Evolutionary conservation across 2,329 filamentous ascomycete genomes (phyloP).

Genomic region (Cytospora schulzeri): DNA sequence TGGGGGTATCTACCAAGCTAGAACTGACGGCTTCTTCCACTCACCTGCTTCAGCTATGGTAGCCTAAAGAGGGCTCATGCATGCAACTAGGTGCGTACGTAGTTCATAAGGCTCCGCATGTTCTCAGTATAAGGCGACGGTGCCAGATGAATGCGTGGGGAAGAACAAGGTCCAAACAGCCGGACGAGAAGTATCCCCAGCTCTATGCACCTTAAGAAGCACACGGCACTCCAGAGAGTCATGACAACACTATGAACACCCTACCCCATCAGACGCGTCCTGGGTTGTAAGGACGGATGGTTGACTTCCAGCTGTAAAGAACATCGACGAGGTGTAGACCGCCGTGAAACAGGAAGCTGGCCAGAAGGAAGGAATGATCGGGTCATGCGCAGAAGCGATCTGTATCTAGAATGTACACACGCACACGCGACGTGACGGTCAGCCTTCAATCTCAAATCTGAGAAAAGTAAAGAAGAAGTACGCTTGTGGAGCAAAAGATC

Average conservation of each 20-base stretch:
- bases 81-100: background rate
- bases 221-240: too few species aligned
- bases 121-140: background rate
- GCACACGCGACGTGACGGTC: conserved; percentile 1
- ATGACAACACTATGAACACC: too few species aligned
- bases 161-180: background rate
- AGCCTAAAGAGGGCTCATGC: background rate
- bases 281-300: too few species aligned
- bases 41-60: background rate
- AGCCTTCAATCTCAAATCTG: background rate
- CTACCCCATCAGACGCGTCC: too few species aligned
- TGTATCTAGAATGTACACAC: background rate
- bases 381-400: background rate
- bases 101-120: too few species aligned
- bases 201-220: too few species aligned
- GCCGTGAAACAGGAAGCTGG: background rate
- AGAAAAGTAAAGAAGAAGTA: background rate
- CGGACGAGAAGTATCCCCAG: background rate
- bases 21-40: background rate
- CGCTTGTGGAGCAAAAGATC: background rate
- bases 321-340: background rate
- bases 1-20: background rate
- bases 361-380: background rate
- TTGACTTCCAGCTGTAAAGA: too few species aligned
- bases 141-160: background rate